Base-by-base conservation (phyloP, 2,329 filamentous ascomycete species). In the Cordyceps cicadae region DNA sequence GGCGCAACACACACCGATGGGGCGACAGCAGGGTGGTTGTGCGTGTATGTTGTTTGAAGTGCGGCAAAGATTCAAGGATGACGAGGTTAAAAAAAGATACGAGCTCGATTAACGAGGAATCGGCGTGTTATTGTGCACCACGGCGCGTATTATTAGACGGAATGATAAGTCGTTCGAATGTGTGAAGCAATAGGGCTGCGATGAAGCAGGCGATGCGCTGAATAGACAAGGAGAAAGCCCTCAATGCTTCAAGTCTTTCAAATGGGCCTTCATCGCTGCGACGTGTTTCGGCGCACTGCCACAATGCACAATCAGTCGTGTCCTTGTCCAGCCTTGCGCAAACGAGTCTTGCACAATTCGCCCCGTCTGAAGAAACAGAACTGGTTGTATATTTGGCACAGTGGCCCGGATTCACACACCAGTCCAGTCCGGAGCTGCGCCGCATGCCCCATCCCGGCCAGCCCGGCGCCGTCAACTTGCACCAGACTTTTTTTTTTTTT, bases 381-480 rank as follows among this genome's bases (percentile, higher is more conserved):
- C 52, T 39, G 24, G 4, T 24, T 24, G 37, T 19, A n/a, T 43
- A 14, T 11, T 19, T 50, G 34, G 5, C 46, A 58, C 5, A 34
- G 19, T 58, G 14, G 32, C 45, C 54, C 54, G 54, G 49, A 34
- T 41, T 7, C 29, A 50, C 32, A 46, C 46, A 58, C 45, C 19
- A 50, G 41, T 43, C 45, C 19, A 50, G 41, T 43, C 54, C 54
- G 54, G 54, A 50, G 54, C 45, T 50, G 32, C 46, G 32, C 54
- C 46, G 54, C 46, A 41, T 58, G 21, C 54, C 54, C 34, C 32
- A 34, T 58, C 46, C 59, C 46, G 54, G 46, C 24, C 41, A 48
- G 45, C 6, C 34, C 54, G 45, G 45, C 45, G 34, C 46, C 34
- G 54, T 58, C 17, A 39, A 34, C 34, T n/a, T 49, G 29, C 11